A percentile compares a stretch with the other conserved stretches of the same genome.
Conservation (phyloP, 2,329 filamentous ascomycete species). For the Nemania sp. region DNA sequence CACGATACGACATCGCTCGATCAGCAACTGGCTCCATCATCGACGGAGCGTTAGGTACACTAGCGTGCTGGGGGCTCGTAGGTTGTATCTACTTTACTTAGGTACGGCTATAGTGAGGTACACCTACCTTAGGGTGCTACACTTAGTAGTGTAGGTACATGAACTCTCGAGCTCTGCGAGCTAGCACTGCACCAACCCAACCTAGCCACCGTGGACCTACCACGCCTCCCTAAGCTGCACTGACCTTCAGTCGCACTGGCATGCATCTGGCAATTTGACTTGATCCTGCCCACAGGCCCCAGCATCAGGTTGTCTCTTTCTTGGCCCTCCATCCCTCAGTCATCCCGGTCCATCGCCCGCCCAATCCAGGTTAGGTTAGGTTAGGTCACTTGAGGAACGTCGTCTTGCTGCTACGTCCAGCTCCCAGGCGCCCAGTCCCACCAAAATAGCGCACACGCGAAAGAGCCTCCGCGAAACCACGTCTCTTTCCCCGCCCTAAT, state of each 20-base stretch:
- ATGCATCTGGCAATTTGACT: slow-evolving; percentile 20
- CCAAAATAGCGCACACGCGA: slow-evolving; percentile 27
- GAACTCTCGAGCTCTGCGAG: neutral
- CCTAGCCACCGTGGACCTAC: neutral
- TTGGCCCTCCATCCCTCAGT: slow-evolving; percentile 6
- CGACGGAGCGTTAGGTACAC: too few species aligned
- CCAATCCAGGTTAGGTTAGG: slow-evolving; percentile 12
- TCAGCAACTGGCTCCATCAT: too few species aligned
- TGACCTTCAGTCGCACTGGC: slow-evolving; percentile 4
- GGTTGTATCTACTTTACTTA: too few species aligned
- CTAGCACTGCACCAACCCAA: neutral
- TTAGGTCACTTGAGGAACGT: neutral
- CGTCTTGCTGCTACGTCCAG: slow-evolving; percentile 8
- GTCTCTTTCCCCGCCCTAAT: slow-evolving; percentile 27
- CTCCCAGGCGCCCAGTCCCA: slow-evolving; percentile 19
- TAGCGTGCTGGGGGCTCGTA: too few species aligned
- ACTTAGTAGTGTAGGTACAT: too few species aligned
- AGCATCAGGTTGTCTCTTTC: slow-evolving; percentile 22
- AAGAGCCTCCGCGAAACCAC: slow-evolving; percentile 29
- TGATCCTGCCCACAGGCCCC: slow-evolving; percentile 21
- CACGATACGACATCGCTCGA: slow-evolving; percentile 1
- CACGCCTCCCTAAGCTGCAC: neutral
- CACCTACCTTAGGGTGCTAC: too few species aligned
- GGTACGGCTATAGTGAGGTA: too few species aligned
- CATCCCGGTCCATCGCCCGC: slow-evolving; percentile 15